These are phyloP conservation scores for Claviceps paspali DNA, from an alignment of 2,329 filamentous ascomycete species.

Conservation along the genomic window DNA sequence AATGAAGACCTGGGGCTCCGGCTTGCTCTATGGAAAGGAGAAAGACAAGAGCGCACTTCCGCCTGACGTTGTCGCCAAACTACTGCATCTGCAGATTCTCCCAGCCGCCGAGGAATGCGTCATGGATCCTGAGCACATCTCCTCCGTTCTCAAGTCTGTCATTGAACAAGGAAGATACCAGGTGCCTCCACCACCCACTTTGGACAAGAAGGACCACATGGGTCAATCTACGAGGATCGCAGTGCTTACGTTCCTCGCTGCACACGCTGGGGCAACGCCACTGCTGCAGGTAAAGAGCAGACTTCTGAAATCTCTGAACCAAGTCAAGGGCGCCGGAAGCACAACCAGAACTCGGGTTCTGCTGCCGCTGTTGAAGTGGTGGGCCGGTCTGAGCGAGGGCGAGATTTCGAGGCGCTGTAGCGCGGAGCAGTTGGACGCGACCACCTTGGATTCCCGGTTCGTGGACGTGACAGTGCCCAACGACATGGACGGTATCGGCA, in stretches of 20 bases:
- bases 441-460: slow-evolving; percentile 26
- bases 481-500: slow-evolving; percentile 35
- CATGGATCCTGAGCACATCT: slow-evolving; percentile 59
- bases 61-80: slow-evolving; percentile 38
- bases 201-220: slow-evolving; percentile 38
- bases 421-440: slow-evolving; percentile 26
- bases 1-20: slow-evolving; percentile 41
- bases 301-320: slow-evolving; percentile 57
- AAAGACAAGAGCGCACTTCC: slow-evolving; percentile 37
- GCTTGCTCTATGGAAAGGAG: slow-evolving; percentile 46
- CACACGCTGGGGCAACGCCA: slow-evolving; percentile 56
- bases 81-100: slow-evolving; percentile 53
- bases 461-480: slow-evolving; percentile 39
- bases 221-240: slow-evolving; percentile 47
- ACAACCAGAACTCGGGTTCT: slow-evolving; percentile 58
- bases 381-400: slow-evolving; percentile 40
- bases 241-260: slow-evolving; percentile 56
- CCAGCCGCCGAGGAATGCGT: slow-evolving; percentile 74
- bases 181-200: slow-evolving; percentile 15
- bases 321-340: slow-evolving; percentile 54
- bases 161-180: slow-evolving; percentile 27
- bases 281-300: slow-evolving; percentile 52
- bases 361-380: slow-evolving; percentile 58
- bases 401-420: slow-evolving; percentile 30
- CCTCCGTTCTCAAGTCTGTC: slow-evolving; percentile 37